These are phyloP conservation scores for Clarireedia hainanense DNA, from an alignment of 2,329 filamentous ascomycete species.

Conservation along the genomic window DNA sequence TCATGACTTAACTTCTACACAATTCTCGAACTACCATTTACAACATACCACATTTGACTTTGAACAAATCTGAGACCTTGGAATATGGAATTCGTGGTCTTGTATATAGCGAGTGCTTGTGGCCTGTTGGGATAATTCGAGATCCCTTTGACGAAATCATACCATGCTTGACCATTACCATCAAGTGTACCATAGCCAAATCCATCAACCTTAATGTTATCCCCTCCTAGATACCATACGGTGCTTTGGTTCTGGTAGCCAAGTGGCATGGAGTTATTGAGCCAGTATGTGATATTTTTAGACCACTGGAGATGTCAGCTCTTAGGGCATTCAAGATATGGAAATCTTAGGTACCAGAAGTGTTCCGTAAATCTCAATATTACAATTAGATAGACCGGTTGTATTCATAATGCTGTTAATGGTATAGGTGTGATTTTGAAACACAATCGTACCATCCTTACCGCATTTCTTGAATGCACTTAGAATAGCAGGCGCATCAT, in stretches of 20 bases:
- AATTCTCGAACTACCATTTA: too few relatives aligned
- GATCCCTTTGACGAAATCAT: slow-evolving; percentile 38
- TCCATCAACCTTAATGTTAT: slow-evolving; percentile 42
- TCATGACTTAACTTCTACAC: too few relatives aligned
- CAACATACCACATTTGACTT: slow-evolving; percentile 47
- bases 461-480: slow-evolving; percentile 36
- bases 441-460: slow-evolving; percentile 33
- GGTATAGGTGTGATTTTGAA: slow-evolving; percentile 37
- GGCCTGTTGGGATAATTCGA: slow-evolving; percentile 44
- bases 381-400: slow-evolving; percentile 33
- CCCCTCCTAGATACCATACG: slow-evolving; percentile 47
- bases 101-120: slow-evolving; percentile 42
- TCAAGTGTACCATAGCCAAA: slow-evolving; percentile 45
- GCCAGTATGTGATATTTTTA: slow-evolving; percentile 8
- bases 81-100: slow-evolving; percentile 40
- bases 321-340: slow-evolving; percentile 26
- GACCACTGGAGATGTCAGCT: neutral
- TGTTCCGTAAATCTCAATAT: slow-evolving; percentile 44
- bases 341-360: slow-evolving; percentile 33
- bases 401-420: slow-evolving; percentile 39
- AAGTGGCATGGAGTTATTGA: slow-evolving; percentile 22
- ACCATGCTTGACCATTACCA: slow-evolving; percentile 54
- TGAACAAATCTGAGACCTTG: slow-evolving; percentile 43
- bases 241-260: slow-evolving; percentile 50
- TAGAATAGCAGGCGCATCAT: slow-evolving; percentile 32